Evolutionary conservation across 2,329 filamentous ascomycete species (phyloP).

Genomic region (Ophiosphaerella narmari): DNA sequence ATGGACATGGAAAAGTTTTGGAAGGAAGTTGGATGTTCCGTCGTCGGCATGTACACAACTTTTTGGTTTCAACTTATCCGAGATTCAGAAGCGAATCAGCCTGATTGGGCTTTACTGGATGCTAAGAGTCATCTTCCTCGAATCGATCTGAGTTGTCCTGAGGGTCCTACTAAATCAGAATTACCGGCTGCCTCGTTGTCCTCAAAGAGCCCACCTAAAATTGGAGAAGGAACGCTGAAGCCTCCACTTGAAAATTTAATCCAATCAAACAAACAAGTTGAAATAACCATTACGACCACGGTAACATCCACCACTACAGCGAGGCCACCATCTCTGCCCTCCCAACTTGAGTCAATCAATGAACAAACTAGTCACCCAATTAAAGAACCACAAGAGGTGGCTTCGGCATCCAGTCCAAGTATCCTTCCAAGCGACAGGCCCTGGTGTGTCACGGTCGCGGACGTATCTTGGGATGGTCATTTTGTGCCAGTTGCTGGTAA

Average conservation of each 20-base stretch:
- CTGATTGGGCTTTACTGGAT: conserved; percentile 36
- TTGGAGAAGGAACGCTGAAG: background rate
- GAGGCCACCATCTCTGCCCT: background rate
- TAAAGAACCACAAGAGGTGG: background rate
- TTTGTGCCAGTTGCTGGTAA: conserved; percentile 11
- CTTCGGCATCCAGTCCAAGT: background rate
- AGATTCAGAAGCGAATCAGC: conserved; percentile 24
- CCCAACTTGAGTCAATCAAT: background rate
- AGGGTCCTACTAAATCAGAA: background rate
- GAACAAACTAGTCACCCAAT: background rate
- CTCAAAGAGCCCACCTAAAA: background rate
- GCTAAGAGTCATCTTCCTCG: conserved; percentile 12
- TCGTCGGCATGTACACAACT: conserved; percentile 37
- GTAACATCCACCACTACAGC: background rate
- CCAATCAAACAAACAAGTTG: background rate
- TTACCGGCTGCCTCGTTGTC: background rate
- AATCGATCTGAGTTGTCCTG: conserved; percentile 28
- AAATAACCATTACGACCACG: background rate
- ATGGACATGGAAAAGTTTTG: conserved; percentile 35
- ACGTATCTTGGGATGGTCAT: conserved; percentile 9
- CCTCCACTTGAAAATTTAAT: background rate
- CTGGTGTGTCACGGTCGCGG: conserved; percentile 21
- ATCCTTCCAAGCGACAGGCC: background rate
- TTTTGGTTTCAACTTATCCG: conserved; percentile 41
- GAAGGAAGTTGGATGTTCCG: conserved; percentile 34